Base-by-base conservation (phyloP, 805 yeast genomes). In the Candida anglica region DNA sequence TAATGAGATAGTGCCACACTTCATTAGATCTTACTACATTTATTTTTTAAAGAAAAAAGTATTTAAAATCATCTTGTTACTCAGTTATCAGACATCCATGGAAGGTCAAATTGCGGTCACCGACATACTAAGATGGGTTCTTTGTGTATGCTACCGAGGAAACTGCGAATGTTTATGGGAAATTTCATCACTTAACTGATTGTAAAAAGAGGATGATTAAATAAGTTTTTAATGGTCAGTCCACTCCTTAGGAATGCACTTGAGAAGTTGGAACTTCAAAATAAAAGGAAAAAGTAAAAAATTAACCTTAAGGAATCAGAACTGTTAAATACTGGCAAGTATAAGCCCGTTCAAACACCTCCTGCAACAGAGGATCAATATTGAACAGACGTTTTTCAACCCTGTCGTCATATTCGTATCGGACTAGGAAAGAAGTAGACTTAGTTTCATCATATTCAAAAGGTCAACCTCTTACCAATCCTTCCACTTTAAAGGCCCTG, bases 401-500 rank as follows among this genome's bases (percentile, higher is more conserved):
- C 88, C 73, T 77, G 79, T 83, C 89, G 87, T 82, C 93, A 83
- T 81, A 80, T 89, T 83, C 93, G 89, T 77, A 66, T 78, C 86
- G 73, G 86, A 81, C 86, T 77, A 84, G 88, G 89, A 83, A 83
- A 82, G 89, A 83, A 82, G 88, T 65, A 69, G 60, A 77, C 85
- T 73, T 58, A 63, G 44, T 50, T 50, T 66, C 71, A 64, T 65
- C 73, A 66, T 52, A 44, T 63, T 60, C 63, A 48, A 4, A n/a
- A n/a, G n/a, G 16, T 15, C 15, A 11, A 26, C 11, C 11, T 17
- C 15, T 4, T 10, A 26, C 15, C 17, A 21, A 27, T 17, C 30
- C 8, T 11, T 22, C 7, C 8, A 16, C 9, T 19, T 28, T 11
- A 5, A 19, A 19, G 31, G 9, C 15, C 27, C 15, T 19, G 13